These are phyloP conservation scores for Pisolithus thermaeus DNA, from an alignment of 1,284 basidiomycete genomes.

Conservation along the genomic window DNA sequence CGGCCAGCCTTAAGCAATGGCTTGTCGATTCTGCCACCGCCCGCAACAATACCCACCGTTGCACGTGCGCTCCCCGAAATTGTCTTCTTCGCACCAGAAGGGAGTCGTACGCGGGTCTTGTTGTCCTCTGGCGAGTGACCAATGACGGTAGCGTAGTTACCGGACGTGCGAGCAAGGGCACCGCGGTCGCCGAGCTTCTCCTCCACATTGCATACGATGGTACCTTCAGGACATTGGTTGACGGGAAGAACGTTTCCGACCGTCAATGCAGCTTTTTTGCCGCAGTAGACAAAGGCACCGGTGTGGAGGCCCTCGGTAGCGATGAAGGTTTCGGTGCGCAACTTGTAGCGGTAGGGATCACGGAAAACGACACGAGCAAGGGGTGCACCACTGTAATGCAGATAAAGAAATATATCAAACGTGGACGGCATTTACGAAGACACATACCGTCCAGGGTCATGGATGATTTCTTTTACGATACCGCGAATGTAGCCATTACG, in stretches of 20 bases:
- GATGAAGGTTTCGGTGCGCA: slow-evolving; percentile 96
- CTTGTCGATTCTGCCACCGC: slow-evolving; percentile 98
- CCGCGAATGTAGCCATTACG: slow-evolving; percentile 98
- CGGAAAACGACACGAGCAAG: slow-evolving; percentile 99
- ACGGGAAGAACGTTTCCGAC: slow-evolving; percentile 98
- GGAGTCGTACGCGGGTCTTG: slow-evolving; percentile 93
- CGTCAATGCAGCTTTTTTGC: slow-evolving; percentile 92
- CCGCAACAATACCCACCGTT: slow-evolving; percentile 95
- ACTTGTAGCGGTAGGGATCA: slow-evolving; percentile 99
- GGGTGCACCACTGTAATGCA: slow-evolving; percentile 78
- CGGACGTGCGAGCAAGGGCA: slow-evolving; percentile 93
- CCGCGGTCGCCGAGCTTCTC: slow-evolving; percentile 98
- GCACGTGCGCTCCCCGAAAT: slow-evolving; percentile 82
- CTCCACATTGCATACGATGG: slow-evolving; percentile 99
- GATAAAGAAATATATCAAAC: slow-evolving; percentile 2
- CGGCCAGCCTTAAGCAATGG: slow-evolving; percentile 95
- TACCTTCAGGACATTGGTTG: slow-evolving; percentile 92
- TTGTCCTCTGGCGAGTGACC: slow-evolving; percentile 91
- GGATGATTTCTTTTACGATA: slow-evolving; percentile 99
- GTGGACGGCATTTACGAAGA: neutral
- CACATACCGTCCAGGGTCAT: slow-evolving; percentile 96
- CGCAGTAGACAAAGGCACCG: slow-evolving; percentile 98
- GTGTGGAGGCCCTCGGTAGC: slow-evolving; percentile 98
- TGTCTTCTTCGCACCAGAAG: slow-evolving; percentile 96
- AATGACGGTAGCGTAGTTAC: slow-evolving; percentile 99